Conservation (phyloP, 257 asterid species). For the Solanum paucissectum region DNA sequence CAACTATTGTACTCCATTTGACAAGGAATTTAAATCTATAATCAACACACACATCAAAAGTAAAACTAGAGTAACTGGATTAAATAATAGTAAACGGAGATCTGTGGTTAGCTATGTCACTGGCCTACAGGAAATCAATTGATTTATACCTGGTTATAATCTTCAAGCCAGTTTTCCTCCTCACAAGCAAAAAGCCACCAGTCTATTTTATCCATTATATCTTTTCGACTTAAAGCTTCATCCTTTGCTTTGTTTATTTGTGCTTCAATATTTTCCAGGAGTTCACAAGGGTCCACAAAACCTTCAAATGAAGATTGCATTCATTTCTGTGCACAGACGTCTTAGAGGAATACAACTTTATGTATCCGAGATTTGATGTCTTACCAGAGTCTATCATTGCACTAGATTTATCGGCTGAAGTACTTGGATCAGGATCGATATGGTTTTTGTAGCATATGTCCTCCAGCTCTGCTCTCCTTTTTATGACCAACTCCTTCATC, state of each 20-base stretch:
- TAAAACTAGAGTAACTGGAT: not conserved
- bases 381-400: conserved; percentile 10
- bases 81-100: not conserved
- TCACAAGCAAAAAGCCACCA: conserved; percentile 13
- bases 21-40: not conserved
- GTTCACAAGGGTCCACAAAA: conserved; percentile 5
- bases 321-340: not conserved
- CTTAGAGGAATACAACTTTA: not conserved
- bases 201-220: conserved; percentile 3
- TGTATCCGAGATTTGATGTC: not conserved
- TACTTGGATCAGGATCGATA: conserved; percentile 5
- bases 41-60: not conserved
- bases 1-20: not conserved
- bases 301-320: not conserved
- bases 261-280: conserved; percentile 6
- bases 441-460: conserved; percentile 6
- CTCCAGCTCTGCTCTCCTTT: conserved; percentile 8
- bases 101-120: not conserved
- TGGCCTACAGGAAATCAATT: not conserved
- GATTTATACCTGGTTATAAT: conserved; percentile 5
- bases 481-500: conserved; percentile 9
- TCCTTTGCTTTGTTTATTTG: conserved; percentile 4
- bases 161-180: conserved; percentile 14
- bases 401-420: not conserved
- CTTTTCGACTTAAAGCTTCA: conserved; percentile 11